Evolutionary conservation across 495 filamentous ascomycete genomes (phyloP).

Genomic region (Sporormia fimetaria): DNA sequence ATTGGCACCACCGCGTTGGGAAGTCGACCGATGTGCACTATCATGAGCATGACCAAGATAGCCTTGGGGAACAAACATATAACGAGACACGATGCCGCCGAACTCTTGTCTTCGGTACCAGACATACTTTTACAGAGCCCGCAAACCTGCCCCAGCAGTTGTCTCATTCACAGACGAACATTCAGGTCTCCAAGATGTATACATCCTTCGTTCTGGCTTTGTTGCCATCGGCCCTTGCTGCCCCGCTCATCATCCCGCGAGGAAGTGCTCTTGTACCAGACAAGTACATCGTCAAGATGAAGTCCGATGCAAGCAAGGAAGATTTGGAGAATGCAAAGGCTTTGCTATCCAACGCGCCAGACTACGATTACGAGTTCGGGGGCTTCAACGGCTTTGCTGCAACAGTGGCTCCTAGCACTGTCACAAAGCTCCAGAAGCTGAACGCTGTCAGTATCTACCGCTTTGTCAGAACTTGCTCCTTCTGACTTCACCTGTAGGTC

Average conservation of each 20-base stretch:
- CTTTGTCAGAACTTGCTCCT: neutral
- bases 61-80: no score
- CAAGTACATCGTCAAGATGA: slow-evolving; percentile 28
- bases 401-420: slow-evolving; percentile 5
- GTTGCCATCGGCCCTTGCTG: slow-evolving; percentile 22
- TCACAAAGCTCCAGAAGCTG: slow-evolving; percentile 10
- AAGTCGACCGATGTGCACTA: no score
- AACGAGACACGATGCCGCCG: no score
- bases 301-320: slow-evolving; percentile 6
- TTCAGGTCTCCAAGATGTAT: slow-evolving; percentile 16
- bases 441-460: slow-evolving; percentile 5
- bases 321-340: slow-evolving; percentile 15
- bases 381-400: slow-evolving; percentile 25
- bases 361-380: slow-evolving; percentile 22
- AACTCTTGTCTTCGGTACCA: no score
- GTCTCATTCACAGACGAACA: neutral
- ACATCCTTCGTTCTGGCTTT: slow-evolving; percentile 16
- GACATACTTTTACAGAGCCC: no score
- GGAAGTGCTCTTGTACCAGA: slow-evolving; percentile 16
- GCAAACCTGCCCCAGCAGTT: no score
- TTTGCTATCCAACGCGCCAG: slow-evolving; percentile 12
- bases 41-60: no score
- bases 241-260: slow-evolving; percentile 22
- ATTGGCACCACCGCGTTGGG: slow-evolving; percentile 10
- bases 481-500: slow-evolving; percentile 13